Base-by-base conservation (phyloP, 805 yeast species). In the Cyberlindnera samutprakarnensis region DNA sequence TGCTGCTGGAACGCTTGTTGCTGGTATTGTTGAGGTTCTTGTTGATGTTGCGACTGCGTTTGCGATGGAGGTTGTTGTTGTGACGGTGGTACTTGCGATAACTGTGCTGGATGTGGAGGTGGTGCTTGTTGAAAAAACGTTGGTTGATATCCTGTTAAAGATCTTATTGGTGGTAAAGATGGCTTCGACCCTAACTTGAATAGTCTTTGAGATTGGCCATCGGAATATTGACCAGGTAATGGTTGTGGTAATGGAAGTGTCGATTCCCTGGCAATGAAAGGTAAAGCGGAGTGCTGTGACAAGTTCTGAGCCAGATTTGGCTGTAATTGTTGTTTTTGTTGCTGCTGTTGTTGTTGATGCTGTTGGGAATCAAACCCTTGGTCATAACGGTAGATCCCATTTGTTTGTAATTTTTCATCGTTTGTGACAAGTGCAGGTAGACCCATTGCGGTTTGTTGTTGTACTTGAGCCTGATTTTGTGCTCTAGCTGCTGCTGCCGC, bases 141-240 rank as follows among this genome's bases (percentile, higher is more conserved):
- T 13, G 11, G 18, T 13, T 27, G 29, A 15, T 15, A 28, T 23
- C 19, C 16, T 2, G 35, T 30, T 22, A 38, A 17, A 3, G 42
- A 25, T 24, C 38, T 28, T 17, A 39, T 29, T 6, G 31, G 31
- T n/a, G 31, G 31, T 12, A 28, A 13, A 11, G 31, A 28, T 4
- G 31, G 25, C 12, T 28, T 28, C 6, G 20, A 7, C 7, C 25
- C 25, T 13, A 16, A 23, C 12, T 28, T 15, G 25, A 19, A 28
- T 4, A 19, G 22, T 6, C n/a, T n/a, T n/a, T n/a, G n/a, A n/a
- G n/a, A n/a, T n/a, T n/a, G n/a, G n/a, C n/a, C n/a, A n/a, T n/a
- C n/a, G n/a, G n/a, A n/a, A n/a, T n/a, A n/a, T n/a, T n/a, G n/a
- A n/a, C n/a, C n/a, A n/a, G n/a, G n/a, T n/a, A n/a, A n/a, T n/a